Evolutionary conservation across 768 basidiomycete genomes (phyloP).

Genomic region (Psilocybe azurescens): DNA sequence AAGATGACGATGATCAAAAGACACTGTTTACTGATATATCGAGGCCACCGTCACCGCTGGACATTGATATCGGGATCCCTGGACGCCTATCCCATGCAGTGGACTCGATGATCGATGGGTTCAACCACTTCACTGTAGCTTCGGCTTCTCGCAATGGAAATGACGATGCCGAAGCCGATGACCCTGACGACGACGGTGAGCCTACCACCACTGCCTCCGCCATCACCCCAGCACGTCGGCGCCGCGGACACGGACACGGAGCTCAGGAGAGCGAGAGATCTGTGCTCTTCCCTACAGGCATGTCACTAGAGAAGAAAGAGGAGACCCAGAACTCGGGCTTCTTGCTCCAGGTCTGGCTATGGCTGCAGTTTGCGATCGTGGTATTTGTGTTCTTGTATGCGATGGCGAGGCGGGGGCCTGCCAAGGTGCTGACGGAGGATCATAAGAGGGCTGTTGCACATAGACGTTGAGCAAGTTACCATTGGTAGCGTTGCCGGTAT

Average conservation of each 20-base stretch:
- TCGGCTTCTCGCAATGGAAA: neutral
- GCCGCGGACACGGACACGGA: too few relatives aligned
- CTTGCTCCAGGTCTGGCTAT: constrained; percentile 80
- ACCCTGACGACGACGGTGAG: neutral
- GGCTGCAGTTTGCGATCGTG: constrained; percentile 81
- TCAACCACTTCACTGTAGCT: constrained; percentile 3
- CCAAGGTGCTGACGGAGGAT: constrained; percentile 52
- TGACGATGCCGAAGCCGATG: neutral
- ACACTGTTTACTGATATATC: neutral
- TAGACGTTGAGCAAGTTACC: constrained; percentile 7
- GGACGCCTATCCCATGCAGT: constrained; percentile 47
- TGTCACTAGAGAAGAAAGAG: constrained; percentile 5
- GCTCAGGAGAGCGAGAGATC: neutral
- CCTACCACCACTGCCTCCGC: neutral
- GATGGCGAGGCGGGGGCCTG: constrained; percentile 80
- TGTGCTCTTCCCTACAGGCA: neutral
- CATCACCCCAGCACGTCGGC: neutral
- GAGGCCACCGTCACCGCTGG: neutral
- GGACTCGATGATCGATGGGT: constrained; percentile 47
- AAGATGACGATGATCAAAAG: neutral
- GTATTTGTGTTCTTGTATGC: constrained; percentile 80
- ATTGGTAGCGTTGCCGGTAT: too few relatives aligned
- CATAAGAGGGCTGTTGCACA: constrained; percentile 16
- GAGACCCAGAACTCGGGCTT: constrained; percentile 39
- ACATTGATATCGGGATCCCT: constrained; percentile 30